phyloP scores from a whole-genome alignment of 83 land plant genomes.

The Thuja plicata region DNA sequence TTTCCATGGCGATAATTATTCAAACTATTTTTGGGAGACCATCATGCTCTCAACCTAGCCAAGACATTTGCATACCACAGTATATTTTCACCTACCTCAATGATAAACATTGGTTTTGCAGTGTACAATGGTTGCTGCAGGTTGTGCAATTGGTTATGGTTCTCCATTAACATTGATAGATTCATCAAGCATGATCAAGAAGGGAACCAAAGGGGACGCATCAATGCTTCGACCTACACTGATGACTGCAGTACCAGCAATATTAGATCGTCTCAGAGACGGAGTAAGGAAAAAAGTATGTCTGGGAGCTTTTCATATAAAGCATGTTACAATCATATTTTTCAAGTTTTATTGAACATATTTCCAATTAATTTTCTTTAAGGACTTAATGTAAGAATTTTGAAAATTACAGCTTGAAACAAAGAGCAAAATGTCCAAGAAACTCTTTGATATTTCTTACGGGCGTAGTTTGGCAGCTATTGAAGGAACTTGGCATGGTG shows the following conservation, averaged over 20 bases:
- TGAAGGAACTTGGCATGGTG: slow-evolving; percentile 80
- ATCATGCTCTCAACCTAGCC: not conserved
- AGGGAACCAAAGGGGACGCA: slow-evolving; percentile 83
- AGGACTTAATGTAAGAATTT: not conserved
- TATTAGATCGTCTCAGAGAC: slow-evolving; percentile 83
- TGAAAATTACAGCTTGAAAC: slow-evolving; percentile 49
- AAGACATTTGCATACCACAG: not conserved
- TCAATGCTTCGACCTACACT: slow-evolving; percentile 67
- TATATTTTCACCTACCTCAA: not conserved
- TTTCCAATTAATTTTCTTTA: not conserved
- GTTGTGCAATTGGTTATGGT: slow-evolving; percentile 79
- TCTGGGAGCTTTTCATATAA: not conserved
- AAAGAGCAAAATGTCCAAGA: slow-evolving; percentile 64
- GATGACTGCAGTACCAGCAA: slow-evolving; percentile 81
- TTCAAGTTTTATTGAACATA: not conserved
- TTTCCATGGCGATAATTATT: not conserved
- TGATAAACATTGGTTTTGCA: slow-evolving; percentile 25
- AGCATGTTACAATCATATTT: not conserved
- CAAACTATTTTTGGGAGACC: not conserved
- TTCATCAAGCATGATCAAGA: slow-evolving; percentile 72
- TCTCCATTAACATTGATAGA: slow-evolving; percentile 73
- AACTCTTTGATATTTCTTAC: slow-evolving; percentile 64
- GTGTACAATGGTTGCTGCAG: slow-evolving; percentile 57
- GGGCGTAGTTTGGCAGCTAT: slow-evolving; percentile 59
- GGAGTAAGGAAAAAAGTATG: slow-evolving; percentile 69